These are phyloP conservation scores for Centella asiatica DNA, from an alignment of 129 eudicot species.

Conservation along the genomic window DNA sequence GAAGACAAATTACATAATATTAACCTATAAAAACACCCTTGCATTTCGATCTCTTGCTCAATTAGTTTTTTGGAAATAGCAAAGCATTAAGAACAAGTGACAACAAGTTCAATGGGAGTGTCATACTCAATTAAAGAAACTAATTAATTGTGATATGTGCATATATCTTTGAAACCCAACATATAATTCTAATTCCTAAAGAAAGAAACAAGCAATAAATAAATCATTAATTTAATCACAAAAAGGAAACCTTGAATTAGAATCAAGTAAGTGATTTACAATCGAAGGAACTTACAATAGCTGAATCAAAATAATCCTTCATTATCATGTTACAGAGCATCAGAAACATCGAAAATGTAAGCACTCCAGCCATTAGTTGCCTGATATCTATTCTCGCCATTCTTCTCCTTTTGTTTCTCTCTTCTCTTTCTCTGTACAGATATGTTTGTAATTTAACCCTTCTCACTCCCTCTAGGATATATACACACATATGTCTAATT, in stretches of 20 bases:
- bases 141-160: neutral
- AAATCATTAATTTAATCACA: neutral
- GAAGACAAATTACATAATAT: no score
- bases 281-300: conserved; percentile 4
- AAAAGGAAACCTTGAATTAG: neutral
- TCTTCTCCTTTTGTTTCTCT: neutral
- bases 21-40: no score
- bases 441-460: no score
- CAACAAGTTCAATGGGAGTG: neutral
- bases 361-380: conserved; percentile 27
- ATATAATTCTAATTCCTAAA: neutral
- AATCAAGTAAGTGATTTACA: neutral
- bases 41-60: no score
- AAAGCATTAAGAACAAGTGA: no score
- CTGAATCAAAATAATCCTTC: conserved; percentile 27
- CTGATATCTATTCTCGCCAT: conserved; percentile 20
- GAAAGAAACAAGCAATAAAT: no score
- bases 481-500: neutral
- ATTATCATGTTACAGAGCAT: conserved; percentile 38
- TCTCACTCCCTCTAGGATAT: neutral
- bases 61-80: no score
- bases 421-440: neutral
- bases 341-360: conserved; percentile 36
- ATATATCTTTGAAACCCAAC: neutral
- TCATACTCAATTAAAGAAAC: neutral